phyloP scores from a whole-genome alignment of 2,329 filamentous ascomycete genomes.

The Ophiostoma montium region DNA sequence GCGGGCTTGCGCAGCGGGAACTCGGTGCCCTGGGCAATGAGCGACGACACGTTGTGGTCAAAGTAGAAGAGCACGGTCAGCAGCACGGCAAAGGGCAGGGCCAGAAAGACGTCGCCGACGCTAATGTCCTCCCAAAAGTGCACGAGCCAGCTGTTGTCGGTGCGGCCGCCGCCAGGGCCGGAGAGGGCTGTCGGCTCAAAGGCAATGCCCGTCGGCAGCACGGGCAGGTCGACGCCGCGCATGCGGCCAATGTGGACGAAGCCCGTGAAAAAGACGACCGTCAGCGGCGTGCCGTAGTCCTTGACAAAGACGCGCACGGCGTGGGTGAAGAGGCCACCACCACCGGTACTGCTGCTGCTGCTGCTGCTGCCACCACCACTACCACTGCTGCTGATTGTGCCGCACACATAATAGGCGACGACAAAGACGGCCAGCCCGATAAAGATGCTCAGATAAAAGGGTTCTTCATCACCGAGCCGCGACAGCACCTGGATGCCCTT shows the following conservation, averaged over 20 bases:
- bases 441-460: constrained; percentile 68
- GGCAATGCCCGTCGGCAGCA: constrained; percentile 59
- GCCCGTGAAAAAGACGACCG: constrained; percentile 76
- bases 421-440: constrained; percentile 66
- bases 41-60: constrained; percentile 75
- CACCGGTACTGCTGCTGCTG: constrained; percentile 34
- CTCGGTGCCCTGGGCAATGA: constrained; percentile 72
- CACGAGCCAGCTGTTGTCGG: constrained; percentile 54
- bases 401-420: constrained; percentile 58
- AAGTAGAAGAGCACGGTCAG: constrained; percentile 81
- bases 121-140: constrained; percentile 61
- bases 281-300: constrained; percentile 76
- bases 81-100: constrained; percentile 73
- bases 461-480: constrained; percentile 50
- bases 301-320: constrained; percentile 70
- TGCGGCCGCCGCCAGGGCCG: background rate
- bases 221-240: constrained; percentile 52
- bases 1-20: constrained; percentile 70
- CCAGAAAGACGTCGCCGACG: constrained; percentile 62
- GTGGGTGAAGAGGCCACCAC: constrained; percentile 58
- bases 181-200: constrained; percentile 63
- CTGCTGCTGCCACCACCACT: constrained; percentile 21
- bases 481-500: constrained; percentile 80
- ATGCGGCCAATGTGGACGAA: constrained; percentile 81
- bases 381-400: constrained; percentile 45